Evolutionary conservation across 805 yeast species (phyloP).

Genomic region (Myxozyma geophila): DNA sequence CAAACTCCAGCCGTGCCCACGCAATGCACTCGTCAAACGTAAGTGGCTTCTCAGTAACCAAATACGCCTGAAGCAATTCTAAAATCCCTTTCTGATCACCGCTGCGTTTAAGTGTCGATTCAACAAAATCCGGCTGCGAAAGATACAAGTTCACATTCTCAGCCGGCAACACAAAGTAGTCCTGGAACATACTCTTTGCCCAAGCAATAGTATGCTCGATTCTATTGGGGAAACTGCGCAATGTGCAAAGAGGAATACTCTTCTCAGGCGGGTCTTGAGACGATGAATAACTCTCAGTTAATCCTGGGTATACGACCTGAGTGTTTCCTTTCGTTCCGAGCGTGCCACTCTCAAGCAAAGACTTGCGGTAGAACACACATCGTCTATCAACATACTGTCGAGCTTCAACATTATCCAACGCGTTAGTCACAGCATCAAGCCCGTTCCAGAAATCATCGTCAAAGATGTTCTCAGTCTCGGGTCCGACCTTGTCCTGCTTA

Average conservation of each 20-base stretch:
- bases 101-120: slow-evolving; percentile 85
- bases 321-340: slow-evolving; percentile 98
- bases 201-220: slow-evolving; percentile 99
- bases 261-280: slow-evolving; percentile 99
- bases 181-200: slow-evolving; percentile 95
- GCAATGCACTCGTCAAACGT: slow-evolving; percentile 90
- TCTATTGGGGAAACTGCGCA: slow-evolving; percentile 96
- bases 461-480: slow-evolving; percentile 87
- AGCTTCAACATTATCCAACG: slow-evolving; percentile 96
- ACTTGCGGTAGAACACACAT: slow-evolving; percentile 89
- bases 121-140: slow-evolving; percentile 90
- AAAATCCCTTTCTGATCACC: slow-evolving; percentile 88
- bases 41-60: slow-evolving; percentile 80
- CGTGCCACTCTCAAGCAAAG: slow-evolving; percentile 94
- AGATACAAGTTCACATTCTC: slow-evolving; percentile 90
- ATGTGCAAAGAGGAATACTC: slow-evolving; percentile 94
- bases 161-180: slow-evolving; percentile 86
- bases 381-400: slow-evolving; percentile 97
- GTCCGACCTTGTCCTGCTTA: slow-evolving; percentile 84
- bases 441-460: slow-evolving; percentile 82
- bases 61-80: slow-evolving; percentile 70
- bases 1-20: slow-evolving; percentile 94
- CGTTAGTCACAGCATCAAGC: slow-evolving; percentile 91
- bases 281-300: slow-evolving; percentile 95
- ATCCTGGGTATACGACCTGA: slow-evolving; percentile 89